These are phyloP conservation scores for Solanum paucissectum DNA, from an alignment of 257 asterid genomes.

Conservation along the genomic window DNA sequence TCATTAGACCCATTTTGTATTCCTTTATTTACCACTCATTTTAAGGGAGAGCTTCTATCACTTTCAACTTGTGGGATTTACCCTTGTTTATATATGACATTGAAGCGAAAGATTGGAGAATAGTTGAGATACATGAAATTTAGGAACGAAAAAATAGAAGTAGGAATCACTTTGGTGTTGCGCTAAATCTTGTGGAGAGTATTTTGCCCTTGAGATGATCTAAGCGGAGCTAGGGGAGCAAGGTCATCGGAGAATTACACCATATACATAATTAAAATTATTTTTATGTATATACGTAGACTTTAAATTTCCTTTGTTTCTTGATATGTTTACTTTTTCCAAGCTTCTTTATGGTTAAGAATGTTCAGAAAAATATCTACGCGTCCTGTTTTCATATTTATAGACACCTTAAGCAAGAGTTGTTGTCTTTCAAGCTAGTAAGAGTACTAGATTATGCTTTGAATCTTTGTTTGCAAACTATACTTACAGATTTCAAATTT, in stretches of 20 bases:
- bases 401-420: not conserved
- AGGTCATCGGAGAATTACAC: not conserved
- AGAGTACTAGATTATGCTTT: not conserved
- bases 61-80: not conserved
- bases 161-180: too few species aligned
- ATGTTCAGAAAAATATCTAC: not conserved
- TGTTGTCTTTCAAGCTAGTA: not conserved
- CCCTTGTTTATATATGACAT: too few species aligned
- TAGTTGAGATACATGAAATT: too few species aligned
- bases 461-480: not conserved
- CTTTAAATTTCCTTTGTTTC: too few species aligned
- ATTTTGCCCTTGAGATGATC: not conserved
- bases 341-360: not conserved
- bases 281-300: too few species aligned
- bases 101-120: too few species aligned
- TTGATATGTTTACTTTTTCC: not conserved
- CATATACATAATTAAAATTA: too few species aligned
- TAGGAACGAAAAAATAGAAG: too few species aligned
- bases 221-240: too few species aligned
- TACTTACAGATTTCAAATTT: not conserved
- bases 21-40: not conserved
- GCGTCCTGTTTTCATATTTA: too few species aligned
- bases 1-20: too few species aligned
- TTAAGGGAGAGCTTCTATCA: not conserved
- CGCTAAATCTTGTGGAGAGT: not conserved